phyloP scores from a whole-genome alignment of 2,329 filamentous ascomycete genomes.

The Curvularia hawaiiensis region DNA sequence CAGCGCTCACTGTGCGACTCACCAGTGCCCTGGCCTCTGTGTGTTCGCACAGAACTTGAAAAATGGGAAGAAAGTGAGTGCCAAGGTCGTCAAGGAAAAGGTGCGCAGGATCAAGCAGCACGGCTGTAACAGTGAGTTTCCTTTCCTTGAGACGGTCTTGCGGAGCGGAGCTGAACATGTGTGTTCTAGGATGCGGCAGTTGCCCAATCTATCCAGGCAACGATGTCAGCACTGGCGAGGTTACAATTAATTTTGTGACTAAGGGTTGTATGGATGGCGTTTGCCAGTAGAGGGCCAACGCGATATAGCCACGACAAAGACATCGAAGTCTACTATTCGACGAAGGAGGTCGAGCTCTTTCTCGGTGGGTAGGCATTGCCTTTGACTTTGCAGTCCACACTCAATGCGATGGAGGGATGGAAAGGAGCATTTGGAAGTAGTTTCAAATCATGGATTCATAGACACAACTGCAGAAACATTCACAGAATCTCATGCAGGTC shows the following conservation, averaged over 20 bases:
- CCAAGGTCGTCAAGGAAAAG: background rate
- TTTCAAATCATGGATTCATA: background rate
- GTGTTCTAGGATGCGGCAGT: background rate
- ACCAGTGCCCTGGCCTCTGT: background rate
- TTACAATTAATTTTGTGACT: background rate
- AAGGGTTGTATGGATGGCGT: background rate
- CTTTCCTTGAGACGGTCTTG: background rate
- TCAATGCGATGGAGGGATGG: background rate
- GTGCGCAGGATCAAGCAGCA: background rate
- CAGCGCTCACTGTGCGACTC: background rate
- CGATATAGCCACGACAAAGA: background rate
- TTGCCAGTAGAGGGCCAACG: background rate
- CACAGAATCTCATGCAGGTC: background rate
- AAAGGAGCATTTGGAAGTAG: background rate
- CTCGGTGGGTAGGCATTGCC: background rate
- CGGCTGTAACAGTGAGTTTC: background rate
- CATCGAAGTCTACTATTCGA: background rate
- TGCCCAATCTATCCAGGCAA: background rate
- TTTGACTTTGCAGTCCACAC: background rate
- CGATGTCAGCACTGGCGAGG: background rate
- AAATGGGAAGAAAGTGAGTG: background rate
- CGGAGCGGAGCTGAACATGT: background rate
- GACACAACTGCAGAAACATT: background rate
- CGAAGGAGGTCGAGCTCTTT: background rate
- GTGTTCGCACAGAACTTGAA: background rate